Evolutionary conservation across 495 filamentous ascomycete genomes (phyloP), one percentile per base, ranked within the genome.

Genomic region (Penicillium roqueforti): DNA sequence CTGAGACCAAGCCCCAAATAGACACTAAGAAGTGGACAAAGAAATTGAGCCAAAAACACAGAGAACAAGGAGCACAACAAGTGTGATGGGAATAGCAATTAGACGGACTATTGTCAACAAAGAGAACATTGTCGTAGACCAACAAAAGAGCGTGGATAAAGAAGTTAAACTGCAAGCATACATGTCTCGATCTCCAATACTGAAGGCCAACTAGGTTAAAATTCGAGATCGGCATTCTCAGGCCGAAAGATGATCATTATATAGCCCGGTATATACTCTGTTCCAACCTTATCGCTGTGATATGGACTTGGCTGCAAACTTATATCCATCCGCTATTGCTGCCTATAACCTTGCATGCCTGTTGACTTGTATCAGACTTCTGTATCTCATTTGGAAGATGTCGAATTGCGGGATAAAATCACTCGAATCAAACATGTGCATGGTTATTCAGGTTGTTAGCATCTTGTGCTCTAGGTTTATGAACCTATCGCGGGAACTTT

Each of bases 271-370:
- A 69, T 47, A 57, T 72, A 19, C 57, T 71, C 22, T 71, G 72
- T 39, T 55, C 69, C 16, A 72, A 73, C 46, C 56, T 74, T 26
- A 62, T 72, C 20, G 70, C 70, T 3, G 58, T 57, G 20, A 73
- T 66, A 28, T 69, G 62, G 19, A 67, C 66, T 46, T 72, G 68
- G 66, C 56, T 68, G 55, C 57, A 43, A 54, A 56, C 51, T 39
- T 54, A 62, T 29, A 57, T 60, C 9, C 60, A 58, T 58, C 62
- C 28, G 66, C 72, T 25, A 50, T 72, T 16, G 56, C 69, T 50
- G 70, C 62, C 29, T 72, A 75, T 56, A 50, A 68, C 77, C 14
- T 51, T 78, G 11, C 68, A 63, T 43, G 68, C 69, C 10, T 60
- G 57, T 13, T 63, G 56, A 42, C 38, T 67, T 9, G 46, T 77